Evolutionary conservation across 2,329 filamentous ascomycete species (phyloP), one percentile per base, ranked within the genome.

Genomic region (Colletotrichum lindemuthianum): DNA sequence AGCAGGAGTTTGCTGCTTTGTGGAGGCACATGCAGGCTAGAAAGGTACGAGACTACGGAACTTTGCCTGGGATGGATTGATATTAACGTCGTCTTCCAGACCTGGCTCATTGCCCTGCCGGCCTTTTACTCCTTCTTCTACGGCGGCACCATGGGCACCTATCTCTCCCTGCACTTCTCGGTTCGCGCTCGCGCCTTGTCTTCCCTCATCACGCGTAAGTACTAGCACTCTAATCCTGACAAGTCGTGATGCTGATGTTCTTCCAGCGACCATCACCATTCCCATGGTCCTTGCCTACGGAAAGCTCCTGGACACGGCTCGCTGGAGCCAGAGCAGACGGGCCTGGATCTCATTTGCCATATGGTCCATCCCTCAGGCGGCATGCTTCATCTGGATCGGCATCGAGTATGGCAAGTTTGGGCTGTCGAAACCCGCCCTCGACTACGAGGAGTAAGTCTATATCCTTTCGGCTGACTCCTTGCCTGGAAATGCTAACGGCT

Each of bases 61-160:
- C 2, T 9, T 15, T 10, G 39, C 34, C 40, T 33, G 6, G 6
- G 10, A 6, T 37, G n/a, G 34, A 6, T 5, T 4, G 13, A 4
- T 10, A 8, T 32, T 50, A 61, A 61, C 34, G 11, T 32, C 0
- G 16, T 60, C 2, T 67, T 68, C 54, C 69, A 72, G 56, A 55
- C 70, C 11, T 74, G 70, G 58, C 68, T 72, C 6, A 70, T 61
- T 58, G 72, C 74, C 12, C 55, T 59, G 8, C 52, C 70, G 45
- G 10, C 68, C 49, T 48, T 72, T 63, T 77, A 76, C 68, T 76
- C 75, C 2, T 78, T 78, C 70, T 78, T 78, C 69, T 77, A 75
- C 16, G 75, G 76, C 34, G 76, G 75, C 34, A 76, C 70, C 34
- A 69, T 68, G 34, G 67, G 71, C 10, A 67, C 69, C 3, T 72